Base-by-base conservation (phyloP, 2,329 filamentous ascomycete species). In the Monilinia vaccinii-corymbosi region DNA sequence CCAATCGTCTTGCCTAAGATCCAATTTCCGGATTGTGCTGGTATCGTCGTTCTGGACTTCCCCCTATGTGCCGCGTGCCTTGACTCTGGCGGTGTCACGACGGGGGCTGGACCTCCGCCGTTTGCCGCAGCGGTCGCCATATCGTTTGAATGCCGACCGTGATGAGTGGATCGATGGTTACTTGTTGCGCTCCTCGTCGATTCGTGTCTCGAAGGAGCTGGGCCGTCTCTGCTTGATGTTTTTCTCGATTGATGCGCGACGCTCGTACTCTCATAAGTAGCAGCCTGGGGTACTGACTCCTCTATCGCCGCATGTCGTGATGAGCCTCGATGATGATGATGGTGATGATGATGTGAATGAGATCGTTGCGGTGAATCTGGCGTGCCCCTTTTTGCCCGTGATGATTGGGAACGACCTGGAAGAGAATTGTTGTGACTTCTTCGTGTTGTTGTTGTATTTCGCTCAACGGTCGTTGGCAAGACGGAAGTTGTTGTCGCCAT, bases 1-100 rank as follows among this genome's bases (percentile, higher is more conserved):
- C 94, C 94, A 69, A 99, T 94, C 4, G 94, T 97, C 79, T 97
- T 97, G 62, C 93, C 93, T 56, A 99, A 79, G 60, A 91, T 85
- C 91, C 93, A 99, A 78, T 92, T 91, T 61, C 94, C 94, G 14
- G 92, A 91, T 50, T 88, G 86, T 3, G 92, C 91, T 56, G 89
- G 89, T 71, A 99, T 96, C 45, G 89, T 93, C 14, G 93, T 97
- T 69, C 84, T 80, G 58, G 83, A 80, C 66, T 81, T 81, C 62
- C 79, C 76, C 66, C 79, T 79, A 68, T 80, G 79, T 40, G 49
- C 73, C 48, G 76, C 72, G 53, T 68, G 66, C 68, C 81, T 79
- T 50, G 76, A 73, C 63, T 81, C 79, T 65, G 72, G 75, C 61
- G 79, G 76, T 64, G 73, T 68, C 56, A 81, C 76, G 51, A 81